These are phyloP conservation scores for Amyloporia xantha DNA, from an alignment of 768 basidiomycete species.

Conservation along the genomic window DNA sequence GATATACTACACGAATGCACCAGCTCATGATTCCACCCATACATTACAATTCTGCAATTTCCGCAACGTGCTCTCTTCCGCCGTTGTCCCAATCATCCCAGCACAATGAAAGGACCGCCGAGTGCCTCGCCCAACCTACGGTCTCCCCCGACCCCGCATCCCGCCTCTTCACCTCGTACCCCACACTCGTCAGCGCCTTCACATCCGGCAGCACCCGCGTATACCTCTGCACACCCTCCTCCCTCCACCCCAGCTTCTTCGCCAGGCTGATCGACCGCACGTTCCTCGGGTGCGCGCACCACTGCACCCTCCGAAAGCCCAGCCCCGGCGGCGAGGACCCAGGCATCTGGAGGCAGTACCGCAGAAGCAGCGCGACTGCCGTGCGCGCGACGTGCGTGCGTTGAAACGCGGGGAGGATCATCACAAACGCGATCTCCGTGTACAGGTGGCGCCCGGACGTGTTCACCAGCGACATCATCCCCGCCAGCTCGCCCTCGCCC, in stretches of 20 bases:
- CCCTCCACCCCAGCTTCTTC: constrained; percentile 38
- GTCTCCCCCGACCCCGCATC: constrained; percentile 20
- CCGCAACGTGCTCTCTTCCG: constrained; percentile 25
- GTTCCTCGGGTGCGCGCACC: constrained; percentile 36
- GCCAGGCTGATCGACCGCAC: constrained; percentile 31
- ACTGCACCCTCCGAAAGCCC: constrained; percentile 41
- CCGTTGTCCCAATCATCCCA: constrained; percentile 57
- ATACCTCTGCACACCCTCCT: constrained; percentile 38
- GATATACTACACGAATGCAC: neutral
- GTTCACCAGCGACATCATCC: constrained; percentile 32
- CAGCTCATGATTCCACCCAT: neutral
- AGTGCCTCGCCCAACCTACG: constrained; percentile 27
- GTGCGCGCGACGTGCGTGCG: constrained; percentile 38
- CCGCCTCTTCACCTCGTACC: constrained; percentile 20
- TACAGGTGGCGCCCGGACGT: constrained; percentile 23
- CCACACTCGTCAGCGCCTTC: constrained; percentile 20
- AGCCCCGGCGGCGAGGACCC: constrained; percentile 24
- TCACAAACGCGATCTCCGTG: constrained; percentile 34
- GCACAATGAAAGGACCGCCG: constrained; percentile 41
- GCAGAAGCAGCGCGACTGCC: constrained; percentile 28
- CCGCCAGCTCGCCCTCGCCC: constrained; percentile 30
- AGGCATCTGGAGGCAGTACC: constrained; percentile 20
- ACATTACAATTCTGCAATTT: neutral
- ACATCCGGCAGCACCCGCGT: constrained; percentile 26
- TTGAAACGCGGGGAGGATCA: constrained; percentile 33